Evolutionary conservation across 768 basidiomycete genomes (phyloP), one percentile per base, ranked within the genome.

Genomic region (Tulasnella sp.): DNA sequence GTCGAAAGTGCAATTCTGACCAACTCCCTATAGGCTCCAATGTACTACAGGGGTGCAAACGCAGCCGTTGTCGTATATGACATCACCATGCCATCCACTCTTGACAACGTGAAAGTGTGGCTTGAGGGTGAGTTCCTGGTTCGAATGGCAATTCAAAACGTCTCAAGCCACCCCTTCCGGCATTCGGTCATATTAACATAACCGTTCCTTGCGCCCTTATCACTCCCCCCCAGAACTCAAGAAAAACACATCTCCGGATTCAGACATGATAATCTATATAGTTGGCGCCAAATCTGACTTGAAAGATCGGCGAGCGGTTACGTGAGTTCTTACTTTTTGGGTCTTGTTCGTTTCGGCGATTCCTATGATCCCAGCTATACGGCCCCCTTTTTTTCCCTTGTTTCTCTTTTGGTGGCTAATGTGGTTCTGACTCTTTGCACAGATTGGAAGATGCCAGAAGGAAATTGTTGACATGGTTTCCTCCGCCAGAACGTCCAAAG

Each of bases 11-110:
- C 53, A 49, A 53, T 43, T 58, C 39, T 43, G n/a, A n/a, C n/a
- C n/a, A n/a, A n/a, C n/a, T n/a, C n/a, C n/a, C n/a, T n/a, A n/a
- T 60, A 88, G 88, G 90, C 90, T 60, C 88, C 87, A 58, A 90
- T 93, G 82, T 93, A 92, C 71, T 92, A 92, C 74, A 80, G 89
- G 68, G 89, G 89, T 64, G 87, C 91, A 61, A 86, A 92, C 63
- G 91, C 90, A 58, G 91, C 91, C 32, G 75, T 96, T 56, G 73
- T 95, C 59, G 74, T 93, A 64, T 96, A 96, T 69, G 91, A 96
- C 72, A 88, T 93, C 59, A 92, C 92, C 62, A 88, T 87, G 67
- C 75, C 76, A 53, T 72, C 81, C 51, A 83, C 84, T 24, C 90
- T 96, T 70, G 79, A 88, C 56, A 91, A 92, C 64, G 77, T 95